Evolutionary conservation across 805 yeast genomes (phyloP), one percentile per base, ranked within the genome.

Genomic region (Wickerhamomyces chaumierensis): DNA sequence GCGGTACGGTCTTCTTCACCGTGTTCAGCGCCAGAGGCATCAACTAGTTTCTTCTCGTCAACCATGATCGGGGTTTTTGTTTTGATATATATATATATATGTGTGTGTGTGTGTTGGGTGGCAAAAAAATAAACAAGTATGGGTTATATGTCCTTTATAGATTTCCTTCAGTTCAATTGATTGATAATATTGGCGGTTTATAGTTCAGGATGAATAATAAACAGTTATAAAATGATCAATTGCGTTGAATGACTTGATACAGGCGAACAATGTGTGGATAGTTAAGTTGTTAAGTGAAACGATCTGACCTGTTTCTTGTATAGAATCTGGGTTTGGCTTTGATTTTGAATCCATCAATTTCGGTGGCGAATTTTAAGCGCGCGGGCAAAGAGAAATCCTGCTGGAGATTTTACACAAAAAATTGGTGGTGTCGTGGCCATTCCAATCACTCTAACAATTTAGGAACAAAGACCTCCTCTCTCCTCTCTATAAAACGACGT

Each of bases 1-100:
- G 99, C 99, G 39, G 95, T 86, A 48, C 71, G 75, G 52, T 73
- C 78, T 51, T 78, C 84, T 33, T 66, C 66, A 40, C 59, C 51
- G 37, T n/a, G n/a, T n/a, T 67, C 70, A 36, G 74, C 71, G 37
- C 92, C 92, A 37, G 87, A 77, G 47, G 81, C 85, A 48, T 76
- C 81, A 47, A 69, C 56, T 45, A 75, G 62, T 33, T 63, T 61
- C 48, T 66, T 66, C 44, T 63, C 63, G 41, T 65, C 68, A 40
- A 42, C 42, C 35, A 40, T 53, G 55, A 52, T 51, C 9, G 35
- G 35, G 17, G 32, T 36, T 19, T 18, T 8, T 28, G 32, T n/a
- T n/a, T n/a, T n/a, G n/a, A n/a, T n/a, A n/a, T n/a, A n/a, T n/a
- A n/a, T n/a, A 21, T 14, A 21, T 31, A 28, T 36, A 20, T 36